A percentile compares a stretch with the other conserved stretches of the same genome.
Evolutionary conservation across 345 rosid genomes (phyloP).

Genomic region (Turnera subulata): DNA sequence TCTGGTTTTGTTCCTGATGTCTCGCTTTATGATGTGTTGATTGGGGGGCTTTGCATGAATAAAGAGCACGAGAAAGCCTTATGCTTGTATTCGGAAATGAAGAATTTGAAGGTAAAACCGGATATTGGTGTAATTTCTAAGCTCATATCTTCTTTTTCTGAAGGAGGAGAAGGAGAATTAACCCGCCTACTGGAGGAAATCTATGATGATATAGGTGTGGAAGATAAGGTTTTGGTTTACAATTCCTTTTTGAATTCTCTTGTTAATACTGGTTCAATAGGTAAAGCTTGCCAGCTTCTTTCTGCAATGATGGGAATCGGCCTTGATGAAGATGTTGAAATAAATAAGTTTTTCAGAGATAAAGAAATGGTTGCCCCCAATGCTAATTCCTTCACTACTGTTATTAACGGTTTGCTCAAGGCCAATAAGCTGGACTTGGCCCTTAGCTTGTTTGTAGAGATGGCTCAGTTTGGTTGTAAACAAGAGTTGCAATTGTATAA

Average conservation of each 20-base stretch:
- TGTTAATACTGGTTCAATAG: conserved; percentile 30
- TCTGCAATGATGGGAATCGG: conserved; percentile 33
- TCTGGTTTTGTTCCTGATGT: conserved; percentile 51
- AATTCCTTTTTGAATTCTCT: conserved; percentile 43
- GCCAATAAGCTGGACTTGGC: conserved; percentile 56
- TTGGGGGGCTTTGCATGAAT: conserved; percentile 55
- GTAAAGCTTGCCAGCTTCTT: conserved; percentile 55
- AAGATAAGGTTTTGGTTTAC: conserved; percentile 44
- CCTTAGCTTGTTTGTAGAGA: conserved; percentile 46
- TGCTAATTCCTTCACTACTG: conserved; percentile 39
- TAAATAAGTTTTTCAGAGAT: conserved; percentile 27
- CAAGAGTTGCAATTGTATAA: conserved; percentile 44
- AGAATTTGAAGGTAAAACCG: conserved; percentile 41
- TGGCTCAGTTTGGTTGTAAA: conserved; percentile 40
- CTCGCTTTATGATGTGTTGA: conserved; percentile 63
- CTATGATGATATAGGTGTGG: conserved; percentile 38
- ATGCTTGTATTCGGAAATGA: conserved; percentile 57
- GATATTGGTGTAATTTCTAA: conserved; percentile 53
- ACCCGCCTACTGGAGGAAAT: conserved; percentile 33
- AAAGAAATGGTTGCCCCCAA: conserved; percentile 38
- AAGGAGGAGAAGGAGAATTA: conserved; percentile 44
- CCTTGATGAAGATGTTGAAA: conserved; percentile 22
- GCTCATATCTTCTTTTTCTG: conserved; percentile 52
- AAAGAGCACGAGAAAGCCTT: conserved; percentile 55
- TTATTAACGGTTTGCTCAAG: conserved; percentile 48